These are phyloP conservation scores for Elongisporangium undulatum DNA, from an alignment of 352 stramenopile species.

Conservation along the genomic window DNA sequence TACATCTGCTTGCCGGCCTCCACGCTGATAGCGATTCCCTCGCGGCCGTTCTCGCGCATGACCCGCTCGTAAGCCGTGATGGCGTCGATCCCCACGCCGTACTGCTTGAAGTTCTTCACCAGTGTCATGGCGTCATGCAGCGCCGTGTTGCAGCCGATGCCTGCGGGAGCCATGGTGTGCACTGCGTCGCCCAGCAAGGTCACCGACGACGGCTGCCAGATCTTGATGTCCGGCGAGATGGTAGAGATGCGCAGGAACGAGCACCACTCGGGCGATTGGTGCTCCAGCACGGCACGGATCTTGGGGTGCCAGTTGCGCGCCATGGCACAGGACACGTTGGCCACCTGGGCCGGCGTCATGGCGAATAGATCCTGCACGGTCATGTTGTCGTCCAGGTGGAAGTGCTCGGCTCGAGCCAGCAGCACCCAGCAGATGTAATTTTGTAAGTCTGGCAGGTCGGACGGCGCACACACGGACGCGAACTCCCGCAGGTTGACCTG, in stretches of 20 bases:
- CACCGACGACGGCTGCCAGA: conserved; percentile 37
- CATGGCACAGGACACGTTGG: conserved; percentile 42
- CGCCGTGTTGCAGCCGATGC: conserved; percentile 51
- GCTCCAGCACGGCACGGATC: conserved; percentile 36
- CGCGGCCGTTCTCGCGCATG: conserved; percentile 42
- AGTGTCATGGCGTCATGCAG: conserved; percentile 47
- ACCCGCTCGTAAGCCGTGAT: conserved; percentile 46
- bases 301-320: conserved; percentile 41
- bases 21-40: conserved; percentile 38
- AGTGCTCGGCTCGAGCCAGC: conserved; percentile 34
- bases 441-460: conserved; percentile 16
- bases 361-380: conserved; percentile 38
- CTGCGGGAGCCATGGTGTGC: conserved; percentile 57
- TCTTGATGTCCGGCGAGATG: conserved; percentile 38
- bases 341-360: conserved; percentile 38
- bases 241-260: conserved; percentile 65
- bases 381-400: conserved; percentile 27
- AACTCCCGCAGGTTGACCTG: conserved; percentile 28
- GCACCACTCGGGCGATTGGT: conserved; percentile 38
- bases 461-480: conserved; percentile 7
- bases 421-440: conserved; percentile 67
- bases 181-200: conserved; percentile 58
- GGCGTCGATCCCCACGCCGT: conserved; percentile 40
- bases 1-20: conserved; percentile 44
- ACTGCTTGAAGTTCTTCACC: conserved; percentile 30